These are phyloP conservation scores for Diaporthe batatas DNA, from an alignment of 2,329 filamentous ascomycete genomes.

Conservation along the genomic window DNA sequence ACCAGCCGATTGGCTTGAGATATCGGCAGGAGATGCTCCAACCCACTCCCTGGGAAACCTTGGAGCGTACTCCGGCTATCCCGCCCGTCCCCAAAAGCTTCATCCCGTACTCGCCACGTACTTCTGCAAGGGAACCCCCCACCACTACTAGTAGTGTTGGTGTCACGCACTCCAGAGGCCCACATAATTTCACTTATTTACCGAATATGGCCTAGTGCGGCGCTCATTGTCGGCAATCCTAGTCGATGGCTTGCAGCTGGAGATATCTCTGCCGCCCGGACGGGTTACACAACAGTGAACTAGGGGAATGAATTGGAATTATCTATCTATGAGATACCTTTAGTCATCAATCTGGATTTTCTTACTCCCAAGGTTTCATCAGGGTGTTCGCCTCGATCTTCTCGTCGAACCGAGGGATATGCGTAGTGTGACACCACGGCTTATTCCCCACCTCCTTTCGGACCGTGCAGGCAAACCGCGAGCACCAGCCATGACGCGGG, in stretches of 20 bases:
- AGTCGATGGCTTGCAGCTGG: neutral
- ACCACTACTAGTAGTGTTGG: neutral
- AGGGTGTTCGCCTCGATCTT: constrained; percentile 14
- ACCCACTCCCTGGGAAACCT: neutral
- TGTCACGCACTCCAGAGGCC: neutral
- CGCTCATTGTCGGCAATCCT: neutral
- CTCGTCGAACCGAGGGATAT: neutral
- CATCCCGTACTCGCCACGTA: neutral
- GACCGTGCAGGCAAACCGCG: neutral
- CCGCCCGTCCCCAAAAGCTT: too few relatives aligned
- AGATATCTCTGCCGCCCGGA: neutral
- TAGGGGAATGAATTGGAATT: neutral
- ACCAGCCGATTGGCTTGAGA: neutral
- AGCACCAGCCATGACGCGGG: constrained; percentile 15
- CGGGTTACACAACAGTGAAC: too few relatives aligned
- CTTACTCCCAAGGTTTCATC: constrained; percentile 6
- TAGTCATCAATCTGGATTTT: neutral
- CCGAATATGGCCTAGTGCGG: neutral
- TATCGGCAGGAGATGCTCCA: neutral
- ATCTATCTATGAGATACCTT: neutral
- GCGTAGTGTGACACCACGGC: constrained; percentile 21
- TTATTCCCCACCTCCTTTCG: neutral
- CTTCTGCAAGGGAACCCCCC: neutral
- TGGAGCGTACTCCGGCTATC: too few relatives aligned
- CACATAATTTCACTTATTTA: constrained; percentile 7